Evolutionary conservation across 768 basidiomycete species (phyloP).

Genomic region (Suillus ampliporus): DNA sequence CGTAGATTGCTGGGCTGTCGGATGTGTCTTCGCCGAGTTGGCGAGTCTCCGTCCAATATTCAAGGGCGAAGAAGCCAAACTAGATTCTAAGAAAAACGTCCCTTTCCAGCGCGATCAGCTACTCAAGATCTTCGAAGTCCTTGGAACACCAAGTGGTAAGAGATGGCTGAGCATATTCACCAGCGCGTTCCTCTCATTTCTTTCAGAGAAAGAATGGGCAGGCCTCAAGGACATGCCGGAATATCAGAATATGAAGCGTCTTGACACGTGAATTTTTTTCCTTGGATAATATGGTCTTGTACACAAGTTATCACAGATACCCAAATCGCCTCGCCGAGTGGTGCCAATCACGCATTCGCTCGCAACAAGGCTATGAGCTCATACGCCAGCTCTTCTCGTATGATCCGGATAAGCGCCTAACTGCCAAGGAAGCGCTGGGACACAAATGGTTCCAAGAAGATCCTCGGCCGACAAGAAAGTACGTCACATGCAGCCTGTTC

Average conservation of each 20-base stretch:
- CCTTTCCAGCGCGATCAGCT: conserved; percentile 97
- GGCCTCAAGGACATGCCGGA: conserved; percentile 87
- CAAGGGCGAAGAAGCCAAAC: conserved; percentile 98
- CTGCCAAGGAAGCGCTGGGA: conserved; percentile 77
- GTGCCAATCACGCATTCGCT: conserved; percentile 70
- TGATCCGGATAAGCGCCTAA: conserved; percentile 87
- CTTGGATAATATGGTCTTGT: conserved; percentile 12
- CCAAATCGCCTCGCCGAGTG: conserved; percentile 71
- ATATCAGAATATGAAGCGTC: conserved; percentile 78
- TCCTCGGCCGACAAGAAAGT: conserved; percentile 87
- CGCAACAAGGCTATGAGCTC: conserved; percentile 75
- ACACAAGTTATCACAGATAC: conserved; percentile 47
- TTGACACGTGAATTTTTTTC: conserved; percentile 63
- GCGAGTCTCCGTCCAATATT: conserved; percentile 95
- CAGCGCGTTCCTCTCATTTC: conserved; percentile 4
- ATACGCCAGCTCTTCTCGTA: conserved; percentile 88
- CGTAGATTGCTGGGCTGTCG: conserved; percentile 97
- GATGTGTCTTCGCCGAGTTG: conserved; percentile 96
- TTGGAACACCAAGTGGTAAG: conserved; percentile 87
- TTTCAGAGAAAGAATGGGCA: conserved; percentile 87
- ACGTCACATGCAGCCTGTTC: conserved; percentile 33
- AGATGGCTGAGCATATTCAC: conserved; percentile 11
- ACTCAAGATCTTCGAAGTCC: conserved; percentile 92
- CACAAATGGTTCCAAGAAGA: conserved; percentile 96
- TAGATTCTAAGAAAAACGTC: conserved; percentile 96